These are phyloP conservation scores for Raddia distichophylla DNA, from an alignment of 176 grass and related monocot genomes.

Conservation along the genomic window DNA sequence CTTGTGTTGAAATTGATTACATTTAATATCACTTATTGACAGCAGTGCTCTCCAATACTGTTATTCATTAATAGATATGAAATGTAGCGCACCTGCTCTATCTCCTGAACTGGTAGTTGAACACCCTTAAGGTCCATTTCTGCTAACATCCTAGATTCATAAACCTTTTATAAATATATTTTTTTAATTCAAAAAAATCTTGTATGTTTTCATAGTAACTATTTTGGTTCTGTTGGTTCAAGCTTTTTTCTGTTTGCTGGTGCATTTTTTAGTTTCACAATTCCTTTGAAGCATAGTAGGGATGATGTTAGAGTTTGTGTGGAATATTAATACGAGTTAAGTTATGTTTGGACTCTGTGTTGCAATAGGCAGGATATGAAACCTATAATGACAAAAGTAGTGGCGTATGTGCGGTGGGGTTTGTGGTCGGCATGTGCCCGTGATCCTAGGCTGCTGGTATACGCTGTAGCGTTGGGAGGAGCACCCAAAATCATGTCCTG, in stretches of 20 bases:
- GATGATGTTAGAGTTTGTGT: too few species aligned
- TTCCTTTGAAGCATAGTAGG: not conserved
- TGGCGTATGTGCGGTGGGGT: too few species aligned
- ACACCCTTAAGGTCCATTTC: not conserved
- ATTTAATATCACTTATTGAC: conserved; percentile 2
- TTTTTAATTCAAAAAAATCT: not conserved
- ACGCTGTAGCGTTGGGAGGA: too few species aligned
- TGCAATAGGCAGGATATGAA: too few species aligned
- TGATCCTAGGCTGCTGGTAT: too few species aligned
- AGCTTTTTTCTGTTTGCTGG: not conserved
- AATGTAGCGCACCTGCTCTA: not conserved
- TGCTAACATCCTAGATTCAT: not conserved
- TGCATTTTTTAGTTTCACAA: not conserved
- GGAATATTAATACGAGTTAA: too few species aligned
- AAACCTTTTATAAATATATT: not conserved
- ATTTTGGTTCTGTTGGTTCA: not conserved
- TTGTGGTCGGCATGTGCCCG: too few species aligned
- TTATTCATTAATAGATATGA: conserved; percentile 29
- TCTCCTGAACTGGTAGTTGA: not conserved
- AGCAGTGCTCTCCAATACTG: not conserved
- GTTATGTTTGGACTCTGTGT: too few species aligned
- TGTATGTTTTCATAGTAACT: not conserved
- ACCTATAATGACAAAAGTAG: too few species aligned
- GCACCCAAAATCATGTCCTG: too few species aligned
- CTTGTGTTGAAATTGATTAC: conserved; percentile 17